Conservation (phyloP, 2,329 filamentous ascomycete species). For the Clonostachys rhizophaga region DNA sequence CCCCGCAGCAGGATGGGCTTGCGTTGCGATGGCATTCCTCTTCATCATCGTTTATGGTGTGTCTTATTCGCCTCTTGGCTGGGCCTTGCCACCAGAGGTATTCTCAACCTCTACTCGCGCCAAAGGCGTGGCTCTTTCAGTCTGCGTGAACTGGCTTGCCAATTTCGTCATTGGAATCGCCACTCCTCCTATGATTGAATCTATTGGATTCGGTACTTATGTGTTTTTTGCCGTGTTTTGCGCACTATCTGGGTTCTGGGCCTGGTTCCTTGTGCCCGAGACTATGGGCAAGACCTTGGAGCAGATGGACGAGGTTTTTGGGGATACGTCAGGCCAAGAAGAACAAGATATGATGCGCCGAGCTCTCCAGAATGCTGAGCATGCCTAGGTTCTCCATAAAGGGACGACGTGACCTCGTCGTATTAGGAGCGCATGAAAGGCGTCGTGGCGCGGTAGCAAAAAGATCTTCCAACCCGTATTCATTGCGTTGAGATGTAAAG, state of each 20-base stretch:
- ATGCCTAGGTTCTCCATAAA: too few species aligned
- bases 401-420: too few species aligned
- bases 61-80: neutral
- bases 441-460: too few species aligned
- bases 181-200: conserved; percentile 47
- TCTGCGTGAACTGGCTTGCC: neutral
- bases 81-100: neutral
- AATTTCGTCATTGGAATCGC: conserved; percentile 27
- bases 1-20: neutral
- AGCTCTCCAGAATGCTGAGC: too few species aligned
- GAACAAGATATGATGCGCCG: neutral
- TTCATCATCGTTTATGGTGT: neutral
- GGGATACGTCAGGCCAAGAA: neutral
- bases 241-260: conserved; percentile 39
- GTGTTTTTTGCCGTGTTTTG: conserved; percentile 51
- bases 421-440: too few species aligned
- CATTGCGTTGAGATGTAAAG: too few species aligned
- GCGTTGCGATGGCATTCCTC: neutral
- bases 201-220: conserved; percentile 41
- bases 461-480: too few species aligned
- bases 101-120: neutral
- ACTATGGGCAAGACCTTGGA: conserved; percentile 46
- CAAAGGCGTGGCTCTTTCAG: neutral
- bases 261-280: conserved; percentile 48
- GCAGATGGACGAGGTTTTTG: conserved; percentile 36